phyloP scores from a whole-genome alignment of 805 yeast species.

The Deakozyma indianensis region DNA sequence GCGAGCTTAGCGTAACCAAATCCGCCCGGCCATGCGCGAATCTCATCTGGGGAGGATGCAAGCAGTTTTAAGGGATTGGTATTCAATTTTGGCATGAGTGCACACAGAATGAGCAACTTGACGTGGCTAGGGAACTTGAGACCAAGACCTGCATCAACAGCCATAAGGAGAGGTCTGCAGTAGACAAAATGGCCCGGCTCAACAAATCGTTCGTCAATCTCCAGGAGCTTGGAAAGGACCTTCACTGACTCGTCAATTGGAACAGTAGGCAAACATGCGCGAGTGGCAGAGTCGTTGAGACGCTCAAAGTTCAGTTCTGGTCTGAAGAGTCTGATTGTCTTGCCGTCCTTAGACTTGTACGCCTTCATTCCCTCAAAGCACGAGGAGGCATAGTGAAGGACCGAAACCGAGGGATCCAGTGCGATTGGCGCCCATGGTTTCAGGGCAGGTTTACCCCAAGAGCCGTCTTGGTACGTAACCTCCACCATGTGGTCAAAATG shows the following conservation, averaged over 20 bases:
- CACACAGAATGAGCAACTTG: conserved; percentile 30
- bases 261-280: conserved; percentile 34
- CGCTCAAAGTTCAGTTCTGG: conserved; percentile 34
- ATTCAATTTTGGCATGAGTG: conserved; percentile 32
- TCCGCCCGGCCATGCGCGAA: conserved; percentile 48
- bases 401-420: conserved; percentile 65
- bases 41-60: conserved; percentile 33
- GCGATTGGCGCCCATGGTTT: conserved; percentile 56
- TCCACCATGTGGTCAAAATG: conserved; percentile 56
- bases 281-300: conserved; percentile 33
- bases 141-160: conserved; percentile 34
- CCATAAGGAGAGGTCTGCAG: conserved; percentile 38
- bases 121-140: conserved; percentile 29
- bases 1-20: conserved; percentile 39
- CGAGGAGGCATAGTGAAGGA: conserved; percentile 74
- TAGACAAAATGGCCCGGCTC: conserved; percentile 30
- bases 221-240: conserved; percentile 28
- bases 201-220: conserved; percentile 30
- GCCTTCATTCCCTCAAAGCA: conserved; percentile 82
- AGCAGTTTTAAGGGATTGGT: conserved; percentile 36
- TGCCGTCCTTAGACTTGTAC: conserved; percentile 25
- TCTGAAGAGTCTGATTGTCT: conserved; percentile 23
- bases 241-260: conserved; percentile 31
- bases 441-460: conserved; percentile 67
- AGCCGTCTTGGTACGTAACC: conserved; percentile 52